phyloP scores from a whole-genome alignment of 176 grass and related monocot species.

The Alopecurus myosuroides region DNA sequence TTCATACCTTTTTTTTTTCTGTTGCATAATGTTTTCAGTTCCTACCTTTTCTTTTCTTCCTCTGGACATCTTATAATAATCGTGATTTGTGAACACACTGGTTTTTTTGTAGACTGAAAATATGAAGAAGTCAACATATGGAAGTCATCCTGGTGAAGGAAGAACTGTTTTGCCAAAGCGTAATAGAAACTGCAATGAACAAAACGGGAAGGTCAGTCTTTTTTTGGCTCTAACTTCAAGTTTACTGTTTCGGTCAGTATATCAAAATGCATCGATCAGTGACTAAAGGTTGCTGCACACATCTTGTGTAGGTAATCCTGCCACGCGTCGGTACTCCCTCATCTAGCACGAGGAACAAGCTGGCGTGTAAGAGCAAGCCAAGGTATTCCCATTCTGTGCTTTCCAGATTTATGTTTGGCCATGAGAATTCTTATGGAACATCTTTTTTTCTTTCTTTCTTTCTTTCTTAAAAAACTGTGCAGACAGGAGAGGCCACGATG shows the following conservation, averaged over 20 bases:
- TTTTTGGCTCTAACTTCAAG: background rate
- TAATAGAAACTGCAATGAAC: slow-evolving; percentile 3
- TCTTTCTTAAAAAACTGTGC: background rate
- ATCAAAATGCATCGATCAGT: background rate
- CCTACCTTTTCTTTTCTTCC: background rate
- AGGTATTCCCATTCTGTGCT: slow-evolving; percentile 8
- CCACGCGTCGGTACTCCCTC: background rate
- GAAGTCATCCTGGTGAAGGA: slow-evolving; percentile 5
- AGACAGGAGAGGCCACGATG: slow-evolving; percentile 42
- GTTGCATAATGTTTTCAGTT: background rate
- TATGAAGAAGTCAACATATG: slow-evolving; percentile 13
- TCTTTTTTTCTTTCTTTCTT: too few species aligned
- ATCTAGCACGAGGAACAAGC: slow-evolving; percentile 6
- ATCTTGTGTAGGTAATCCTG: background rate
- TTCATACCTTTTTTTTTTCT: background rate
- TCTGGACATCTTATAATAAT: background rate
- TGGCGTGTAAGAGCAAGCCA: slow-evolving; percentile 35
- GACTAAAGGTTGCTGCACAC: background rate
- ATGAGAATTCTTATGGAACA: background rate
- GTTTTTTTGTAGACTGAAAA: slow-evolving; percentile 17
- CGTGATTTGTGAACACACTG: background rate
- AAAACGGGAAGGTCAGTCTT: slow-evolving; percentile 31
- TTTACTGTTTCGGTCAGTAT: background rate
- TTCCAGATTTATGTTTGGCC: background rate
- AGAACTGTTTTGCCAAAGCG: background rate